These are phyloP conservation scores for Alectoria sarmentosa DNA, from an alignment of 495 filamentous ascomycete genomes.

Conservation along the genomic window DNA sequence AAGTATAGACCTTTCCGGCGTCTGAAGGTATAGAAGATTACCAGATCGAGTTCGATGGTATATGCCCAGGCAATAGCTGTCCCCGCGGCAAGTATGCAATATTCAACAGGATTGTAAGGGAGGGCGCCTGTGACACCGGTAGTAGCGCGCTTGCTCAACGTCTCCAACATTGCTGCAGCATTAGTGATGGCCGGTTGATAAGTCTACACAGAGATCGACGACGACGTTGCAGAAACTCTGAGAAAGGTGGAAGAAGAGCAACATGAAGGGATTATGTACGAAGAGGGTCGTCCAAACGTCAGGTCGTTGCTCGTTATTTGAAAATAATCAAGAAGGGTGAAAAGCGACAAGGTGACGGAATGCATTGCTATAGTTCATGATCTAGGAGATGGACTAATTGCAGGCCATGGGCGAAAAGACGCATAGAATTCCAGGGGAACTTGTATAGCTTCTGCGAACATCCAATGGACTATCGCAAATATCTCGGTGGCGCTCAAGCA, in stretches of 20 bases:
- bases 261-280: conserved; percentile 2
- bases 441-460: conserved; percentile 9
- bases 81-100: conserved; percentile 27
- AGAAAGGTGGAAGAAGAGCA: neutral
- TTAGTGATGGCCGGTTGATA: neutral
- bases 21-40: conserved; percentile 43
- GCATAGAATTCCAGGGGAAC: neutral
- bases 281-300: neutral
- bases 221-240: neutral
- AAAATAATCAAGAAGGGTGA: neutral
- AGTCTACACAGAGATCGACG: neutral
- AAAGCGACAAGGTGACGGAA: conserved; percentile 3
- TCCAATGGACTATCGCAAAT: conserved; percentile 11
- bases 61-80: conserved; percentile 27
- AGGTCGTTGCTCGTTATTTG: conserved; percentile 10
- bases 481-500: conserved; percentile 8
- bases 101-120: conserved; percentile 21
- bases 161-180: conserved; percentile 9
- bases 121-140: conserved; percentile 22
- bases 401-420: neutral
- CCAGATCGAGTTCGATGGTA: conserved; percentile 27
- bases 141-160: conserved; percentile 17
- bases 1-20: conserved; percentile 45
- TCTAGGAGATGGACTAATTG: neutral
- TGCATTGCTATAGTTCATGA: neutral